These are phyloP conservation scores for Micromonas pusilla DNA, from an alignment of 139 green algal genomes.

Conservation along the genomic window DNA sequence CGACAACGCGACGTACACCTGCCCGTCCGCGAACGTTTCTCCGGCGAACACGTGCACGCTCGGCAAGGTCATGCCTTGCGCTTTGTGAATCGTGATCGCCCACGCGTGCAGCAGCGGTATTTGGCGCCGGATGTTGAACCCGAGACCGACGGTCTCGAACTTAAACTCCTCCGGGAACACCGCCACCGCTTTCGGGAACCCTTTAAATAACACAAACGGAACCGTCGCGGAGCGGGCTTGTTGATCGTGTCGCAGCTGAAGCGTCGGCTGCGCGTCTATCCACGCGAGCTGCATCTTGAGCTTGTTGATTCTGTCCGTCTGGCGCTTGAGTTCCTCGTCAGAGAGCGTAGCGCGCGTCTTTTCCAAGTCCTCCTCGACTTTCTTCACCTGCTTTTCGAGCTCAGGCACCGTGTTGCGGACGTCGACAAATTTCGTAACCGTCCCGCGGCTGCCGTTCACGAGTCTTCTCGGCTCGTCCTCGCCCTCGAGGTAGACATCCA, in stretches of 20 bases:
- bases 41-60: slow-evolving; percentile 37
- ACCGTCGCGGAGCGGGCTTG: not conserved
- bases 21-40: slow-evolving; percentile 55
- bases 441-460: slow-evolving; percentile 61
- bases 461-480: slow-evolving; percentile 25
- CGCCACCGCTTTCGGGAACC: slow-evolving; percentile 16
- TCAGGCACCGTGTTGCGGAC: not conserved
- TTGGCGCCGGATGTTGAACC: not conserved
- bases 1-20: slow-evolving; percentile 65
- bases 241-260: not conserved
- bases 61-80: slow-evolving; percentile 68
- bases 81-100: slow-evolving; percentile 64
- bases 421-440: slow-evolving; percentile 48
- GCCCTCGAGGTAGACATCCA: not conserved
- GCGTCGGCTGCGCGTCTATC: not conserved
- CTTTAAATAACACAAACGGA: slow-evolving; percentile 7
- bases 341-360: not conserved
- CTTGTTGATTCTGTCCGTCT: too few species aligned
- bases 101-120: slow-evolving; percentile 59
- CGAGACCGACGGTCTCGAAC: not conserved
- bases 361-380: not conserved
- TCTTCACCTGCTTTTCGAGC: not conserved
- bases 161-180: not conserved
- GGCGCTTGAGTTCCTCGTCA: not conserved
- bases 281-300: not conserved